A percentile compares a stretch with the other conserved stretches of the same genome.
Conservation (phyloP, 805 yeast species). For the Starmerella riodocensis region DNA sequence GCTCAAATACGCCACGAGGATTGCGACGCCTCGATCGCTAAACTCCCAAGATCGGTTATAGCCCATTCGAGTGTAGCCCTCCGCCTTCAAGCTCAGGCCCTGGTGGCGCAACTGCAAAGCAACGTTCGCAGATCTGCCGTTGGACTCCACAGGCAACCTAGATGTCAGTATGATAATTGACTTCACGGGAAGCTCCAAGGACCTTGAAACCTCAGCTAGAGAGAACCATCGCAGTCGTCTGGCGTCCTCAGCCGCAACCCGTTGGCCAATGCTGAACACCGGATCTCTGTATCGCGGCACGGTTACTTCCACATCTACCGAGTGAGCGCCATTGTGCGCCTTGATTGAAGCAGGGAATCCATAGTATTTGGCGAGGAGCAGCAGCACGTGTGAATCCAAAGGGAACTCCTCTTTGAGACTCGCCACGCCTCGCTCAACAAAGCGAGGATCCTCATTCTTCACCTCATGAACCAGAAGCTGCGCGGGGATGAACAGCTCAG, state of each 20-base stretch:
- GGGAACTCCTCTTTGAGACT: conserved; percentile 81
- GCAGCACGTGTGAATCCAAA: conserved; percentile 51
- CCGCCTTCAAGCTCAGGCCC: conserved; percentile 61
- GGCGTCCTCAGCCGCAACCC: conserved; percentile 45
- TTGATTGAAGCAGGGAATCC: conserved; percentile 53
- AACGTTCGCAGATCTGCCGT: conserved; percentile 42
- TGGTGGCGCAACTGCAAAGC: conserved; percentile 82
- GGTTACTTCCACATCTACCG: conserved; percentile 25
- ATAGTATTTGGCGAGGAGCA: conserved; percentile 75
- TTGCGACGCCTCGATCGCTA: conserved; percentile 56
- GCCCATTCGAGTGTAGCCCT: conserved; percentile 67
- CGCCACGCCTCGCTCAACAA: conserved; percentile 52
- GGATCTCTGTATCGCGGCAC: conserved; percentile 19
- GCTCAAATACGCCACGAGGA: conserved; percentile 47
- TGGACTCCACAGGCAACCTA: conserved; percentile 40
- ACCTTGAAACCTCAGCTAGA: conserved; percentile 49
- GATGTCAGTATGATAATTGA: conserved; percentile 71
- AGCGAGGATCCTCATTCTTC: conserved; percentile 60
- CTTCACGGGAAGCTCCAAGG: conserved; percentile 43
- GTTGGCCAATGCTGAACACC: conserved; percentile 56
- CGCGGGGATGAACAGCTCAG: conserved; percentile 50
- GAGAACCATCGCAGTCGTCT: conserved; percentile 48
- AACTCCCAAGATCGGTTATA: conserved; percentile 62
- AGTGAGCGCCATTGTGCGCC: conserved; percentile 27
- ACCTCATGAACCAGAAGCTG: conserved; percentile 71